Base-by-base conservation (phyloP, 306 rosid genomes). In the Vigna hirtella region DNA sequence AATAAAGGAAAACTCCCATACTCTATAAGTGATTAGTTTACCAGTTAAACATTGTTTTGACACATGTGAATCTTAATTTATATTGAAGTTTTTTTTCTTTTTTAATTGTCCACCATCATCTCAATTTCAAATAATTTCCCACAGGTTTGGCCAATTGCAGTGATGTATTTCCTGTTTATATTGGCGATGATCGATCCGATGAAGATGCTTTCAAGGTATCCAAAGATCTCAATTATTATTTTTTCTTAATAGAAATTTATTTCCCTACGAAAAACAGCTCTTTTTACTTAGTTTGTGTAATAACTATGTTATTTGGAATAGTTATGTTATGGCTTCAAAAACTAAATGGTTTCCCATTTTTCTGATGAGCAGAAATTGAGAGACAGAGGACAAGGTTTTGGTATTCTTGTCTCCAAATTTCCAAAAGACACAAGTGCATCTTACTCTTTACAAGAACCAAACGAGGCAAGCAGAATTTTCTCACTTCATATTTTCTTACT, bases 161-260 rank as follows among this genome's bases (percentile, higher is more conserved):
- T 7, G 88, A 93, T 74, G 97, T 93, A 68, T 91, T 89, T 18
- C 97, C 98, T 24, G 86, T 93, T 53, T 93, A 93, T 58, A 91
- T 93, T 74, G 98, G 98, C 11, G 98, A 93, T 83, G 98, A 91
- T 81, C 89, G 87, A 66, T 81, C 93, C 3, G 98, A 93, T 59
- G 98, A 77, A 85, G 98, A 93, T 84, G 98, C 98, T 30, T 93
- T 93, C 77, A 91, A 93, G 97, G 98, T 93, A 93, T 81, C 79
- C 79, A 65, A 81, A 59, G 84, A 47, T 58, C 43, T 34, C 10
- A 63, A 53, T 56, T 45, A 12, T 24, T 36, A 3, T 12, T 36
- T 62, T 40, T 9, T 38, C 1, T 30, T 26, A 14, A 4, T 20
- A 4, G 32, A 5, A 18, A 47, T 6, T 38, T 28, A 47, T 6